Base-by-base conservation (phyloP, 2,329 filamentous ascomycete species). In the Fragosphaeria purpurea region DNA sequence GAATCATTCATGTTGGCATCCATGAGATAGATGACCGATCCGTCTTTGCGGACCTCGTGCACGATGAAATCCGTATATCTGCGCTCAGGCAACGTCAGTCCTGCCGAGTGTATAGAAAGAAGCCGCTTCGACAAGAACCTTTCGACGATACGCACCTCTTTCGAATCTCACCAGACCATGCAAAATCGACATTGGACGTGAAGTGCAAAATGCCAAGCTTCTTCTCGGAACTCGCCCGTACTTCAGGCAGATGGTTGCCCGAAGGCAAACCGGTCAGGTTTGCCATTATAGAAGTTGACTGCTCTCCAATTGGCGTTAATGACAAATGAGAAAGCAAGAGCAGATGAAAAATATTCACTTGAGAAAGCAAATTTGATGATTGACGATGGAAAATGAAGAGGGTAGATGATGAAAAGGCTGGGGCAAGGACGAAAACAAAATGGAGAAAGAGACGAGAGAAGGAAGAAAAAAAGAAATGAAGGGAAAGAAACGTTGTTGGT, bases 61-160 rank as follows among this genome's bases (percentile, higher is more conserved):
- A 96, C 90, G 58, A 93, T 73, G 60, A 96, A 96, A 65, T 96
- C 90, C 4, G 89, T 91, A 66, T 90, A 96, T 57, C 88, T 80
- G 33, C 9, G 44, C 22, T 22, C 7, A 11, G 13, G n/a, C 5
- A 35, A 9, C 13, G 51, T 57, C 41, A 60, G 55, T 22, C 7
- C 7, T 5, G 32, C 35, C 13, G 22, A 46, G 37, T 30, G 31
- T 45, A 41, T 31, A 22, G 7, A 50, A 38, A 13, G 32, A 10
- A 35, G 9, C 22, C 22, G 22, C 22, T 22, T 22, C 22, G 22
- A 22, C 22, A 22, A 22, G 22, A 22, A 22, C 22, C 22, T 22
- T 22, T 22, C 22, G 22, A 5, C 30, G 22, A 7, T 48, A 52
- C 62, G 45, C 63, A 71, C 70, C 70, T 67, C 56, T 70, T 72